phyloP scores from a whole-genome alignment of 75 land plant genomes.

The Cupressus sempervirens region DNA sequence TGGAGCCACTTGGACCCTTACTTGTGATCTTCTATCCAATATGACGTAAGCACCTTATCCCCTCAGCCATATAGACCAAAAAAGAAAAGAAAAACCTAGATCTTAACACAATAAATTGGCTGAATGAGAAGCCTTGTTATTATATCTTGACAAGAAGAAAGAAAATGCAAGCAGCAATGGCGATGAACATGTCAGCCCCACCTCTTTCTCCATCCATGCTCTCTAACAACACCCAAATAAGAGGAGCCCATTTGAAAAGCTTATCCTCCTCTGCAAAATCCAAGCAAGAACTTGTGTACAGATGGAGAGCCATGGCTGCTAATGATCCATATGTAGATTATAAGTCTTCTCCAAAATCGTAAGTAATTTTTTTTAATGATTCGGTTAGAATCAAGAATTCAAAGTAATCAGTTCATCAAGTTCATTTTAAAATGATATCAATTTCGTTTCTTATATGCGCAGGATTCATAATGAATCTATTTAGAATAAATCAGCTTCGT shows the following conservation, averaged over 20 bases:
- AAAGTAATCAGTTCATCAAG: too few relatives aligned
- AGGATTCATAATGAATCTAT: too few relatives aligned
- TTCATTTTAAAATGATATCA: too few relatives aligned
- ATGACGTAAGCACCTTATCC: background rate
- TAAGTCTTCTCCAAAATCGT: constrained; percentile 14
- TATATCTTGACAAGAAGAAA: background rate
- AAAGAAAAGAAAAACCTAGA: background rate
- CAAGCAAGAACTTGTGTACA: background rate
- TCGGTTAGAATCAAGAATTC: too few relatives aligned
- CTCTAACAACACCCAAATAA: background rate
- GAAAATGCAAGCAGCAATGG: constrained; percentile 2
- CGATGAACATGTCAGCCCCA: background rate
- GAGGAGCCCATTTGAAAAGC: background rate
- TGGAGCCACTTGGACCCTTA: too few relatives aligned
- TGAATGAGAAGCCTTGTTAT: background rate
- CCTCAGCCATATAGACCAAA: background rate
- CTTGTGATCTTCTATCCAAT: background rate
- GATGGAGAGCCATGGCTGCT: background rate
- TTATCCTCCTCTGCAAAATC: background rate
- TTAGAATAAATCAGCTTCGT: too few relatives aligned
- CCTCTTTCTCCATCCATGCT: background rate
- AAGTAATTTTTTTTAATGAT: background rate
- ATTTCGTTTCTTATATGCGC: too few relatives aligned
- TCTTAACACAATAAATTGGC: background rate
- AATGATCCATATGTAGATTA: constrained; percentile 1